These are phyloP conservation scores for Podaxis sp. DNA, from an alignment of 768 basidiomycete genomes.

Conservation along the genomic window DNA sequence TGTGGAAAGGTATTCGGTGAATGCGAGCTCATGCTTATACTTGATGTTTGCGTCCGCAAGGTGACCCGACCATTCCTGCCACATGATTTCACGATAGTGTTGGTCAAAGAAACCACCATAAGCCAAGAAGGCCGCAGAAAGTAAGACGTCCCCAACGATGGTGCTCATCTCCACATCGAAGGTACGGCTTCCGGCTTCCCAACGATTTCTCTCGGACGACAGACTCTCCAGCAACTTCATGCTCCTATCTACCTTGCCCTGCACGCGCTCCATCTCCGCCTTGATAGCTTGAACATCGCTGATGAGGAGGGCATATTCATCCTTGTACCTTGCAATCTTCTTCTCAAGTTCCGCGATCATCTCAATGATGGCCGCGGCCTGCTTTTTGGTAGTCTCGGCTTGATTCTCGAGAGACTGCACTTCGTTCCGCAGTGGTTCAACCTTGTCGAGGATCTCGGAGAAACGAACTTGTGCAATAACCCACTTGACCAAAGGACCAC, in stretches of 20 bases:
- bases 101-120: slow-evolving; percentile 99
- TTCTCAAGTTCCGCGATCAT: slow-evolving; percentile 93
- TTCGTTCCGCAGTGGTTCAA: slow-evolving; percentile 94
- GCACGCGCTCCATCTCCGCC: slow-evolving; percentile 95
- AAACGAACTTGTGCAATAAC: slow-evolving; percentile 94
- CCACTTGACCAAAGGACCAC: slow-evolving; percentile 98
- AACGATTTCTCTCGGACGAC: slow-evolving; percentile 91
- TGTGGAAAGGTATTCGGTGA: slow-evolving; percentile 95
- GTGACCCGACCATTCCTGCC: slow-evolving; percentile 93
- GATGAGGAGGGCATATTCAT: slow-evolving; percentile 95
- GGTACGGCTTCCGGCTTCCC: slow-evolving; percentile 92
- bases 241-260: slow-evolving; percentile 95
- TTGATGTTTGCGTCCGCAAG: slow-evolving; percentile 86
- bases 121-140: slow-evolving; percentile 95
- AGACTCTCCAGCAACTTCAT: slow-evolving; percentile 93
- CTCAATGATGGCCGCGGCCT: slow-evolving; percentile 83
- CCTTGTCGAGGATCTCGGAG: slow-evolving; percentile 96
- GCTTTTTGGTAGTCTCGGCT: slow-evolving; percentile 93
- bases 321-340: slow-evolving; percentile 93
- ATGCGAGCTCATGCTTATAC: slow-evolving; percentile 88
- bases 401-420: slow-evolving; percentile 91
- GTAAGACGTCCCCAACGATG: slow-evolving; percentile 93
- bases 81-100: slow-evolving; percentile 95
- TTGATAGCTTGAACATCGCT: slow-evolving; percentile 98
- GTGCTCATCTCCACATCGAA: slow-evolving; percentile 99